Evolutionary conservation across 805 yeast genomes (phyloP).

Genomic region (Cyberlindnera nakhonratchasimensis): DNA sequence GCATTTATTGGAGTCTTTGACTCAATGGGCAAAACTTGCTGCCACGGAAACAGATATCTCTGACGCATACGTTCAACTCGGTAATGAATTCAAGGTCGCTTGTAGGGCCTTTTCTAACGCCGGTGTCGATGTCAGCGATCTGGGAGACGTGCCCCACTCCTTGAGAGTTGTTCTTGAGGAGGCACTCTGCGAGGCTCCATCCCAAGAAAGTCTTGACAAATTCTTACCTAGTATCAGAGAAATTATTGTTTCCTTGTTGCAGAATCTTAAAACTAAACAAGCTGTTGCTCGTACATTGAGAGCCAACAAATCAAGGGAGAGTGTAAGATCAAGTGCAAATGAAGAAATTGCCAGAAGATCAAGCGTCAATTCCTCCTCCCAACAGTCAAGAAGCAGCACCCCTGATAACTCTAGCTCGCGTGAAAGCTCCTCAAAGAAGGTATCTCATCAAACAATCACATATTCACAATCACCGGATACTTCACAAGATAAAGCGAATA

Average conservation of each 20-base stretch:
- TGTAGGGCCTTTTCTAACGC: conserved; percentile 74
- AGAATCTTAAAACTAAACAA: conserved; percentile 79
- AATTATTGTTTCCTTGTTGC: conserved; percentile 76
- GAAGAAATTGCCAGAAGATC: conserved; percentile 13
- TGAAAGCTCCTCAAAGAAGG: not conserved
- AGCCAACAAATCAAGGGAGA: conserved; percentile 27
- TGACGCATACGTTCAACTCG: conserved; percentile 85
- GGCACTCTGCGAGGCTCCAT: conserved; percentile 80
- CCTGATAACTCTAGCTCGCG: conserved; percentile 6
- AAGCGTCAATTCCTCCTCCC: conserved; percentile 4
- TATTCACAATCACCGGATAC: not conserved
- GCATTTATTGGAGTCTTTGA: conserved; percentile 77
- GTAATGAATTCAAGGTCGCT: conserved; percentile 88
- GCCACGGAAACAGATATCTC: conserved; percentile 83
- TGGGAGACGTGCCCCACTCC: conserved; percentile 87
- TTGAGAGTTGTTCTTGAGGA: conserved; percentile 78
- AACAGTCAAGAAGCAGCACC: conserved; percentile 7
- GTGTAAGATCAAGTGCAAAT: conserved; percentile 13
- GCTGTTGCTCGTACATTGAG: conserved; percentile 42
- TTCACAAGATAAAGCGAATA: not conserved
- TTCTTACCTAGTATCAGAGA: conserved; percentile 83
- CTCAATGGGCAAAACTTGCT: conserved; percentile 84
- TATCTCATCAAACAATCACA: not conserved
- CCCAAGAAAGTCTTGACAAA: conserved; percentile 74
- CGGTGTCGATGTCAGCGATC: conserved; percentile 76